Evolutionary conservation across 129 eudicot genomes (phyloP), one percentile per base, ranked within the genome.

Genomic region (Pittosporum tobira): DNA sequence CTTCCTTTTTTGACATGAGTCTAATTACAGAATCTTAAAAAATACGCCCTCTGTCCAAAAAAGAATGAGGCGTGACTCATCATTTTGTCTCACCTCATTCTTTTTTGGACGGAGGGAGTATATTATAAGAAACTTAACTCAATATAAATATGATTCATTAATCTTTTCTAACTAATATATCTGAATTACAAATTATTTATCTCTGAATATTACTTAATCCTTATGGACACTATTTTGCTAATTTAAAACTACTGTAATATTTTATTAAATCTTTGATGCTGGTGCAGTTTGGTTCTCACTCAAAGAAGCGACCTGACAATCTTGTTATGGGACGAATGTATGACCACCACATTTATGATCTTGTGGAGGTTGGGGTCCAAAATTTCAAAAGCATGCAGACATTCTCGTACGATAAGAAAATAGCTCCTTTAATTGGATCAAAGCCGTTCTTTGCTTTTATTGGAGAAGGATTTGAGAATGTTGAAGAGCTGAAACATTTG

Each of bases 271-370:
- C 3, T 30, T 9, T 55, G 44, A 8, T n/a, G 28, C 19, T 52
- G 47, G 46, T 78, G 75, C 94, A 91, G 99, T 81, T 55, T 62
- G 99, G 94, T 59, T 87, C 96, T 66, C 88, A 87, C 79, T 75
- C 96, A 67, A 91, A 91, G 77, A 91, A 91, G 71, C 76, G 99
- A 43, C 99, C 99, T 0, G 81, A 91, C 65, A 91, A 91, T 71
- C 99, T 91, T 44, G 99, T 91, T 24, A 70, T 91, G 57, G 99
- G 96, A 15, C 69, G 99, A 58, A 66, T 70, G 18, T 93, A 93
- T 67, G 99, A 93, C 76, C 94, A 93, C 57, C 99, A 93, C 55
- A 70, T 93, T 11, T 93, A 87, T 61, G 99, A 93, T 65, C 96
- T 93, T 55, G 88, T 93, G 29, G 99, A 93, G 79, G 65, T 93